Conservation (phyloP, 805 yeast genomes). For the Sugiyamaella smithiae region DNA sequence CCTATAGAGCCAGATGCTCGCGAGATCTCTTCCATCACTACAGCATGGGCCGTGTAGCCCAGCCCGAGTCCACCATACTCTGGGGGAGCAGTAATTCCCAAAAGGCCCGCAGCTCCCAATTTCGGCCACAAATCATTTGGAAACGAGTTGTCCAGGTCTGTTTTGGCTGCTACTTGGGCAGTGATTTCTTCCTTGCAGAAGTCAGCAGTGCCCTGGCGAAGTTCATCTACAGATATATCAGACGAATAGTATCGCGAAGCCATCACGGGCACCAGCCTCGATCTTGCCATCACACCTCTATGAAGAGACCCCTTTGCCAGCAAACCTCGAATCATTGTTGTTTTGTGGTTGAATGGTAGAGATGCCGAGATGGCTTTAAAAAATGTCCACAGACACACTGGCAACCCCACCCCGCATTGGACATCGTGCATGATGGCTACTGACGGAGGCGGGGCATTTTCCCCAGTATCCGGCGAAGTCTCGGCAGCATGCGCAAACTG, state of each 20-base stretch:
- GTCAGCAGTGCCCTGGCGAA: conserved; percentile 31
- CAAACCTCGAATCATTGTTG: neutral
- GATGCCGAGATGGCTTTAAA: no score
- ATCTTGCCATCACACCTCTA: no score
- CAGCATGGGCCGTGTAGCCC: conserved; percentile 33
- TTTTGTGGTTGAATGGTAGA: neutral
- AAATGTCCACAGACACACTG: no score
- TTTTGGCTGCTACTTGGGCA: conserved; percentile 29
- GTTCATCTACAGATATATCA: conserved; percentile 26
- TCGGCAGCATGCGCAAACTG: no score
- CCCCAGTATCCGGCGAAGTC: no score
- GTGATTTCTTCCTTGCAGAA: conserved; percentile 32
- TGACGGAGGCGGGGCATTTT: no score
- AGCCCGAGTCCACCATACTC: conserved; percentile 33
- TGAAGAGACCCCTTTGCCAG: no score
- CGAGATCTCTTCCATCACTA: conserved; percentile 34
- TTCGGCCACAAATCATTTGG: conserved; percentile 35
- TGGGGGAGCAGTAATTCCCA: conserved; percentile 33
- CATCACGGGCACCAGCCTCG: no score
- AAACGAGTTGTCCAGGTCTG: conserved; percentile 30
- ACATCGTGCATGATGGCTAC: conserved; percentile 2
- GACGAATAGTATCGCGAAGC: conserved; percentile 1
- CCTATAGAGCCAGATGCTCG: conserved; percentile 34
- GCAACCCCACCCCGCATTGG: neutral
- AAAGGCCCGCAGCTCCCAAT: conserved; percentile 34